A percentile compares a stretch with the other conserved stretches of the same genome.
Evolutionary conservation across 2,329 filamentous ascomycete genomes (phyloP).

Genomic region (Verticillium tricorpus): DNA sequence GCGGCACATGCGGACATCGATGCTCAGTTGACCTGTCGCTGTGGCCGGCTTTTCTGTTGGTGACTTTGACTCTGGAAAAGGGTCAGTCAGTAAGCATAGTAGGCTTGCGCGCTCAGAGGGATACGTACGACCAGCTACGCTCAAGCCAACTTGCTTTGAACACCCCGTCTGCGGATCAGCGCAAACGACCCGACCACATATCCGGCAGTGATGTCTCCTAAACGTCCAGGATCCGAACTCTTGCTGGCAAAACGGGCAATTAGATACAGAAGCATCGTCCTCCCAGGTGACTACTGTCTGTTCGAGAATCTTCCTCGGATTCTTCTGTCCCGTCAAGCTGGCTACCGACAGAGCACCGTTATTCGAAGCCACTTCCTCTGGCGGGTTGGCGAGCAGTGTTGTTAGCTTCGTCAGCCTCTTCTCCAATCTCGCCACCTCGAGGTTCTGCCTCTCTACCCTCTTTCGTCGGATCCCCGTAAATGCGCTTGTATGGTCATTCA

Average conservation of each 20-base stretch:
- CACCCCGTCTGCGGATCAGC: slow-evolving; percentile 81
- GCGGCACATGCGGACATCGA: slow-evolving; percentile 88
- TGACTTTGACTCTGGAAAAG: slow-evolving; percentile 27
- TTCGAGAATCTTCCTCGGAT: slow-evolving; percentile 74
- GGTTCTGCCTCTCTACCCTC: slow-evolving; percentile 75
- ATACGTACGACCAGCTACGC: slow-evolving; percentile 54
- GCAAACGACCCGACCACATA: slow-evolving; percentile 91
- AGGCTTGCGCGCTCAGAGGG: background rate
- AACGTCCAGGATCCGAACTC: slow-evolving; percentile 94
- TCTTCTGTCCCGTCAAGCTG: slow-evolving; percentile 62
- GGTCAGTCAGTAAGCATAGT: slow-evolving; percentile 3
- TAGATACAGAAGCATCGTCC: slow-evolving; percentile 73
- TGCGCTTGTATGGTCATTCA: slow-evolving; percentile 65
- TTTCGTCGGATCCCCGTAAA: slow-evolving; percentile 71
- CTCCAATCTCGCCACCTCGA: slow-evolving; percentile 86
- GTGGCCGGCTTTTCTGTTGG: slow-evolving; percentile 37
- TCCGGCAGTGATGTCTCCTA: slow-evolving; percentile 86
- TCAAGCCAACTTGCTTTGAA: slow-evolving; percentile 78
- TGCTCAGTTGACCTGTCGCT: slow-evolving; percentile 48
- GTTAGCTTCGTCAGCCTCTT: slow-evolving; percentile 90
- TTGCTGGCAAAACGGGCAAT: slow-evolving; percentile 93
- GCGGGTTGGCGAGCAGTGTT: slow-evolving; percentile 71
- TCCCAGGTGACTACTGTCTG: slow-evolving; percentile 95
- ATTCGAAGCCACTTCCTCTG: slow-evolving; percentile 57
- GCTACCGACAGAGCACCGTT: slow-evolving; percentile 54